Conservation (phyloP, 345 rosid species). For the Noccaea caerulescens region DNA sequence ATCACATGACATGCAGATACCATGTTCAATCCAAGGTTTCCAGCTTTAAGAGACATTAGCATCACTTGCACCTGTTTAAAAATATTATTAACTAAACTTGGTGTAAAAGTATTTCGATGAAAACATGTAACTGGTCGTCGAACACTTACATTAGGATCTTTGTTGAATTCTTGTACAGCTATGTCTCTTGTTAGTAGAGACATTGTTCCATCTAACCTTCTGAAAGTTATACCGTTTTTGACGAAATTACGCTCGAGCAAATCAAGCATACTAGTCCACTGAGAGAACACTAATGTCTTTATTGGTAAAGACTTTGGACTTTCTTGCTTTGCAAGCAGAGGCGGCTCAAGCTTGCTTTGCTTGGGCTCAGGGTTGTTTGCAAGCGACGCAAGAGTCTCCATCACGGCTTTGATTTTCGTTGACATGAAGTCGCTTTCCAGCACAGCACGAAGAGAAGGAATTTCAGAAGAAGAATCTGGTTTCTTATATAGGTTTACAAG, state of each 20-base stretch:
- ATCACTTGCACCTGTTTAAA: slow-evolving; percentile 66
- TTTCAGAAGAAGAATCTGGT: too few relatives aligned
- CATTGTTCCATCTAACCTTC: slow-evolving; percentile 90
- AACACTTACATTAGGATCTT: slow-evolving; percentile 57
- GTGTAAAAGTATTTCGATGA: too few relatives aligned
- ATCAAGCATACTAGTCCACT: slow-evolving; percentile 90
- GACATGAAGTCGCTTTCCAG: slow-evolving; percentile 55
- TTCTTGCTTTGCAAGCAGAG: neutral
- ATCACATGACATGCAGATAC: slow-evolving; percentile 90
- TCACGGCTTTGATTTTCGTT: slow-evolving; percentile 66
- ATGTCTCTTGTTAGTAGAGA: slow-evolving; percentile 63
- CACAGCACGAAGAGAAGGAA: too few relatives aligned
- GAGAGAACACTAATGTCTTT: slow-evolving; percentile 81
- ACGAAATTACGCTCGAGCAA: slow-evolving; percentile 60
- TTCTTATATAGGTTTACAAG: too few relatives aligned
- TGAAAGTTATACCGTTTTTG: slow-evolving; percentile 55
- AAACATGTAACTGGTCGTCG: neutral
- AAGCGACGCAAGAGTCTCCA: slow-evolving; percentile 59
- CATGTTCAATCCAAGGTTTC: slow-evolving; percentile 95
- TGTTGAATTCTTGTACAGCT: slow-evolving; percentile 78
- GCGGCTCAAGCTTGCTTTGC: too few relatives aligned
- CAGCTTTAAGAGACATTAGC: slow-evolving; percentile 90
- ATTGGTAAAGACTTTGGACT: slow-evolving; percentile 49
- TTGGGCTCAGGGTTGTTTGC: neutral
- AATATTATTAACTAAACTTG: too few relatives aligned